Evolutionary conservation across 1,284 basidiomycete species (phyloP).

Genomic region (Vanrija pseudolonga): DNA sequence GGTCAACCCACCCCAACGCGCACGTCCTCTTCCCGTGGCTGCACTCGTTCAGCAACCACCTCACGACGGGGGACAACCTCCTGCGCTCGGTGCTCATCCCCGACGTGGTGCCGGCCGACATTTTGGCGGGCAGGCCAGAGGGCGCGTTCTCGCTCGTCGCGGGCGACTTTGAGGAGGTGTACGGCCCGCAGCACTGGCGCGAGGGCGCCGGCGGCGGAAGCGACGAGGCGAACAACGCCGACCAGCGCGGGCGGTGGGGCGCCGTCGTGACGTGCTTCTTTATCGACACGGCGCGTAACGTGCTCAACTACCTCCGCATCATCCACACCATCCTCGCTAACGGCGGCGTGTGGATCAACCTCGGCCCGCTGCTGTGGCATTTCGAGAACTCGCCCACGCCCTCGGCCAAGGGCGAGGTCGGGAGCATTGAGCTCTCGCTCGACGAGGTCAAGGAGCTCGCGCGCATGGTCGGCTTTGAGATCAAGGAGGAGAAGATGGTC

Average conservation of each 20-base stretch:
- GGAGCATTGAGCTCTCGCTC: slow-evolving; percentile 79
- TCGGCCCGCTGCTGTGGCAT: slow-evolving; percentile 93
- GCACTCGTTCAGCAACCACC: slow-evolving; percentile 79
- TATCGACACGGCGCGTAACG: slow-evolving; percentile 91
- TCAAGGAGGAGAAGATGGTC: slow-evolving; percentile 77
- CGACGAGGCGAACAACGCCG: slow-evolving; percentile 42
- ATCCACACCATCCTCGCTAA: slow-evolving; percentile 74
- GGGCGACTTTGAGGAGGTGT: slow-evolving; percentile 91
- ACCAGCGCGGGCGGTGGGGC: slow-evolving; percentile 74
- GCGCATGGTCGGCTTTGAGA: slow-evolving; percentile 72
- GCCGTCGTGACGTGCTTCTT: slow-evolving; percentile 95
- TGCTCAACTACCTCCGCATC: slow-evolving; percentile 81
- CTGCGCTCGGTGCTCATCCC: slow-evolving; percentile 69
- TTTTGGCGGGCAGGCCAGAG: slow-evolving; percentile 55
- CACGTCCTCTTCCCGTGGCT: slow-evolving; percentile 81
- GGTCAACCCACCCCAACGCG: slow-evolving; percentile 63
- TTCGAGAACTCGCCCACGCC: slow-evolving; percentile 73
- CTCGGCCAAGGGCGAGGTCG: slow-evolving; percentile 57
- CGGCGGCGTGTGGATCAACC: slow-evolving; percentile 86
- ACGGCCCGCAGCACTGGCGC: slow-evolving; percentile 55
- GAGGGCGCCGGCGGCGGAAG: slow-evolving; percentile 15
- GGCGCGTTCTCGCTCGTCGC: slow-evolving; percentile 73
- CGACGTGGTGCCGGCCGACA: slow-evolving; percentile 71
- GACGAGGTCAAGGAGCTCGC: slow-evolving; percentile 81
- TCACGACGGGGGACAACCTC: slow-evolving; percentile 59